A percentile compares a stretch with the other conserved stretches of the same genome.
Evolutionary conservation across 352 stramenopile species (phyloP).

Genomic region (Phytophthora fragariae): DNA sequence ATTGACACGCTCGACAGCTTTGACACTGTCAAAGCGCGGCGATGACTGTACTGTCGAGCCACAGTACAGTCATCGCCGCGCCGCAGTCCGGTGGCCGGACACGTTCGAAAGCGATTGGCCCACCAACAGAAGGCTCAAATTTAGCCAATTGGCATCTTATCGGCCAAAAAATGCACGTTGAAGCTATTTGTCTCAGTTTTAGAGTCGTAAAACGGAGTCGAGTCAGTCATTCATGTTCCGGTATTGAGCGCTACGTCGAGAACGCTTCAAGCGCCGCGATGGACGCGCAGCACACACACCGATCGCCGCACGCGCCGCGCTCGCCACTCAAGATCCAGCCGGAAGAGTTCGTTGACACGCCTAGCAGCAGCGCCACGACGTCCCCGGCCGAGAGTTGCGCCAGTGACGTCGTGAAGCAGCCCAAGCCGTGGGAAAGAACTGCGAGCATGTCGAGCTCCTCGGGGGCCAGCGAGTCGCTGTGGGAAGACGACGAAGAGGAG

Average conservation of each 20-base stretch:
- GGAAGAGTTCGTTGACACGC: constrained; percentile 19
- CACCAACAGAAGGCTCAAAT: too few species aligned
- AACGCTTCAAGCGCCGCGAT: constrained; percentile 21
- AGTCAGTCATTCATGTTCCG: constrained; percentile 10
- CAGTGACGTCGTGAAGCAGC: constrained; percentile 9
- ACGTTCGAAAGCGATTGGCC: too few species aligned
- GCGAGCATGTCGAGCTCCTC: constrained; percentile 22
- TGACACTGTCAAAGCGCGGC: too few species aligned
- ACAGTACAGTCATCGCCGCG: too few species aligned
- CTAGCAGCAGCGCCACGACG: constrained; percentile 8
- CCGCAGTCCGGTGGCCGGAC: too few species aligned
- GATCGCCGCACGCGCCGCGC: background rate
- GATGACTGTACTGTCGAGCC: too few species aligned
- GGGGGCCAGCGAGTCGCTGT: constrained; percentile 17
- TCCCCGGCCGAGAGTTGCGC: constrained; percentile 25
- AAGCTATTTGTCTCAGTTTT: constrained; percentile 1
- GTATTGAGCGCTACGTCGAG: background rate
- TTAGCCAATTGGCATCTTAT: too few species aligned
- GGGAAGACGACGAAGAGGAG: constrained; percentile 11
- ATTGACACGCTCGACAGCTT: too few species aligned
- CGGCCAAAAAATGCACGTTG: background rate
- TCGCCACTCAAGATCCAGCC: constrained; percentile 28
- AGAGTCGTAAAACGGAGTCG: background rate
- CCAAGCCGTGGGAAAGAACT: constrained; percentile 24
- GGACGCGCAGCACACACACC: constrained; percentile 10